Conservation (phyloP, 257 asterid species). For the Solanum etuberosum region DNA sequence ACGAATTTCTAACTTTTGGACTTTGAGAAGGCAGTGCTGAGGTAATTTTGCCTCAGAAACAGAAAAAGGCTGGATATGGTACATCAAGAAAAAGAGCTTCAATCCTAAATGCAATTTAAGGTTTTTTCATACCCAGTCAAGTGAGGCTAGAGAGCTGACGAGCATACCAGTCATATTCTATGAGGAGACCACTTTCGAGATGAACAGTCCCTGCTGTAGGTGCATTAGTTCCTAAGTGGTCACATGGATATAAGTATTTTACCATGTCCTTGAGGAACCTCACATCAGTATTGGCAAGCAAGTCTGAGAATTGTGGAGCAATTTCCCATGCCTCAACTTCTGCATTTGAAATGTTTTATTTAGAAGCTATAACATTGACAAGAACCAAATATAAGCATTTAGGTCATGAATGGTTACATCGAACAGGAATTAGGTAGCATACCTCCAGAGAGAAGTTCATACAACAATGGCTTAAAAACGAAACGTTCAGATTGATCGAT, state of each 20-base stretch:
- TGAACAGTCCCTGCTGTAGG: constrained; percentile 61
- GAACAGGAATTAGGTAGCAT: constrained; percentile 9
- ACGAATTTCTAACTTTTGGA: background rate
- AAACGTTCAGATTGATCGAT: constrained; percentile 89
- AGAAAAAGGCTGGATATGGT: background rate
- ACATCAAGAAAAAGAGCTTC: background rate
- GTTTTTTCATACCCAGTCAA: background rate
- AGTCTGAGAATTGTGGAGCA: constrained; percentile 88
- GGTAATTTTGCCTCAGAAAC: background rate
- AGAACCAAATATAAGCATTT: background rate
- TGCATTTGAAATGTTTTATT: constrained; percentile 22
- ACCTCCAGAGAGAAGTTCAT: constrained; percentile 98
- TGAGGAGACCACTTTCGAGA: constrained; percentile 72
- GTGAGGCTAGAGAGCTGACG: background rate
- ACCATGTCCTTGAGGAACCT: constrained; percentile 70
- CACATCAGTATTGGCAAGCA: constrained; percentile 67
- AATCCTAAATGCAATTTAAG: background rate
- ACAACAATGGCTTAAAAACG: constrained; percentile 87
- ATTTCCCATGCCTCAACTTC: constrained; percentile 97
- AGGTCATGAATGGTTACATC: background rate
- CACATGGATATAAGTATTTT: constrained; percentile 55
- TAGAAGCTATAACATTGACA: background rate
- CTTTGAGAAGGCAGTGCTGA: background rate
- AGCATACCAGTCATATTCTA: constrained; percentile 91
- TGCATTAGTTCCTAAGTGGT: constrained; percentile 40